Evolutionary conservation across 1,139 yeast species (phyloP).

Genomic region (Scheffersomyces stambukii): DNA sequence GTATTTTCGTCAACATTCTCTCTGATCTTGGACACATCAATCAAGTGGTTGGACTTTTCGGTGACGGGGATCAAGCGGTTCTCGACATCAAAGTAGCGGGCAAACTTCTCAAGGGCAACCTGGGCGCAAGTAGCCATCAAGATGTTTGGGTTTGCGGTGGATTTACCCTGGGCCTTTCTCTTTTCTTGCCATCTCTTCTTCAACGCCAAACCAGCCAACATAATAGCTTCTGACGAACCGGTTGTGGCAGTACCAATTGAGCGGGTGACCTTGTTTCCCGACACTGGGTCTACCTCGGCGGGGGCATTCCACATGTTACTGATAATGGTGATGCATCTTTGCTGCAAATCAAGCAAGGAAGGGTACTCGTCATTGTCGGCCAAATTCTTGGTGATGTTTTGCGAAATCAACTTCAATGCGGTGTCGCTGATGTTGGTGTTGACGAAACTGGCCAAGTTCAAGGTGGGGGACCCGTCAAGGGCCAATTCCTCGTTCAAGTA

Average conservation of each 20-base stretch:
- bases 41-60: conserved; percentile 55
- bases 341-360: conserved; percentile 71
- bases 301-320: conserved; percentile 83
- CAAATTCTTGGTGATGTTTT: conserved; percentile 78
- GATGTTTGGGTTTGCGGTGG: conserved; percentile 70
- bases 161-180: conserved; percentile 56
- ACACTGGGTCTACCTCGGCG: conserved; percentile 19
- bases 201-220: conserved; percentile 90
- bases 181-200: conserved; percentile 82
- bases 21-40: conserved; percentile 57
- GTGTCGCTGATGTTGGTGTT: conserved; percentile 61
- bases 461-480: conserved; percentile 78
- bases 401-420: conserved; percentile 46
- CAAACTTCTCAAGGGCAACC: conserved; percentile 92
- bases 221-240: conserved; percentile 91
- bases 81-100: conserved; percentile 90
- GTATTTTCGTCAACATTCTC: conserved; percentile 83
- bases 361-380: conserved; percentile 96
- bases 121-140: conserved; percentile 95
- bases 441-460: conserved; percentile 87
- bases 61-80: conserved; percentile 69
- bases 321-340: conserved; percentile 76
- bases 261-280: conserved; percentile 25
- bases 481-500: conserved; percentile 69
- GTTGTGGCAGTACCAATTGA: conserved; percentile 90